These are phyloP conservation scores for Peronospora farinosa DNA, from an alignment of 352 stramenopile species.

Conservation along the genomic window DNA sequence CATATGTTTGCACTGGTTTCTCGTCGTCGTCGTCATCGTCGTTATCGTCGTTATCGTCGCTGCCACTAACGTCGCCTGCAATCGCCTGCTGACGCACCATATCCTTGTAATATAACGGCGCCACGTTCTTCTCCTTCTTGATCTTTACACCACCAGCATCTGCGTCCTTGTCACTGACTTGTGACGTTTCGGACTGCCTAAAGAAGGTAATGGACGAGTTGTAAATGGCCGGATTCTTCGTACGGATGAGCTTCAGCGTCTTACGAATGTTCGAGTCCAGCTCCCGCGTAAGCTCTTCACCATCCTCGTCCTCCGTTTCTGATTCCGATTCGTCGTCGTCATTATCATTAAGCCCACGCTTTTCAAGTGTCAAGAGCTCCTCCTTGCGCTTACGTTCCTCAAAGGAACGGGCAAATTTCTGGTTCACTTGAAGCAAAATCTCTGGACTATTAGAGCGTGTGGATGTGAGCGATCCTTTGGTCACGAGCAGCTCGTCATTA, in stretches of 20 bases:
- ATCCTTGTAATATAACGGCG: constrained; percentile 91
- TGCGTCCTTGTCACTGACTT: constrained; percentile 21
- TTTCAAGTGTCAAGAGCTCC: constrained; percentile 55
- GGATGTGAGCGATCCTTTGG: constrained; percentile 18
- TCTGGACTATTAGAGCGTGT: constrained; percentile 11
- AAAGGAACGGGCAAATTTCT: constrained; percentile 68
- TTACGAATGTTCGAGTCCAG: constrained; percentile 74
- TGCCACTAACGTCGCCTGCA: constrained; percentile 60
- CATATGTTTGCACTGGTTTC: constrained; percentile 47
- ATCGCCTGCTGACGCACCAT: constrained; percentile 93
- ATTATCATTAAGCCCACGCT: constrained; percentile 24
- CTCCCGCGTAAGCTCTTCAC: constrained; percentile 63
- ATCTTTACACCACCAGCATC: constrained; percentile 21
- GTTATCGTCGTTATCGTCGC: constrained; percentile 31
- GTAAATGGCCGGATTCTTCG: constrained; percentile 90
- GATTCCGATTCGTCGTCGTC: constrained; percentile 66
- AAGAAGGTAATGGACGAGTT: constrained; percentile 89
- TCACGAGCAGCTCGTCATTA: constrained; percentile 33
- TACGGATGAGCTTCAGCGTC: constrained; percentile 87
- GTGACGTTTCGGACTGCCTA: constrained; percentile 29
- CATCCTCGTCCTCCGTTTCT: constrained; percentile 82
- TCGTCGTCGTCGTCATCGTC: constrained; percentile 51
- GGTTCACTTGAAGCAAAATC: constrained; percentile 66
- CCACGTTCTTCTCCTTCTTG: constrained; percentile 33
- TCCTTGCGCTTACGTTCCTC: constrained; percentile 76